These are phyloP conservation scores for Ophiostoma quercus DNA, from an alignment of 2,329 filamentous ascomycete genomes.

Conservation along the genomic window DNA sequence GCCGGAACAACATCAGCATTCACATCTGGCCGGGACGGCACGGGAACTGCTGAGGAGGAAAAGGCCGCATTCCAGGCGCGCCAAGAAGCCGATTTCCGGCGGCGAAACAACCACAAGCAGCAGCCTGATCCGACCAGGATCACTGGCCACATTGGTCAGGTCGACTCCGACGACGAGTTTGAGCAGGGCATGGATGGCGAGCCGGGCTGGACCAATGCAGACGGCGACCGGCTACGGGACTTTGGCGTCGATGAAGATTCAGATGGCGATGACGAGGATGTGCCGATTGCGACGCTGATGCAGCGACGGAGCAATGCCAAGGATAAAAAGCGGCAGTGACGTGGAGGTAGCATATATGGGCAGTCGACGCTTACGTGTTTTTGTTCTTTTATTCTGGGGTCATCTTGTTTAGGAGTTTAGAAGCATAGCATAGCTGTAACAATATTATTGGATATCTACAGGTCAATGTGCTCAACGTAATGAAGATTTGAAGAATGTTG, in stretches of 20 bases:
- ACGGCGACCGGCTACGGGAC: slow-evolving; percentile 68
- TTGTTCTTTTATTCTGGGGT: background rate
- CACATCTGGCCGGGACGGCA: slow-evolving; percentile 26
- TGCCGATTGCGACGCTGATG: slow-evolving; percentile 65
- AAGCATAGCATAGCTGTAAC: no score
- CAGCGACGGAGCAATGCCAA: slow-evolving; percentile 44
- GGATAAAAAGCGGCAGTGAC: background rate
- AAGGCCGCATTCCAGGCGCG: slow-evolving; percentile 47
- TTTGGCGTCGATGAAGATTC: slow-evolving; percentile 75
- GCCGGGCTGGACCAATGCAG: slow-evolving; percentile 65
- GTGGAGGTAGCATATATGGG: no score
- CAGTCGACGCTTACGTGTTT: no score
- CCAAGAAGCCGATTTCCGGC: slow-evolving; percentile 45
- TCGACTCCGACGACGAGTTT: slow-evolving; percentile 28
- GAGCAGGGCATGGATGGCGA: slow-evolving; percentile 42
- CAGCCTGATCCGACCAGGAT: background rate
- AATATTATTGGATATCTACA: background rate
- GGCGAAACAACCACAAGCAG: slow-evolving; percentile 29
- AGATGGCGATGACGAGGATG: slow-evolving; percentile 46
- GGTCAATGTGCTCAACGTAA: background rate
- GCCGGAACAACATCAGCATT: background rate
- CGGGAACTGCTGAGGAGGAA: slow-evolving; percentile 40
- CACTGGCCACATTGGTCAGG: background rate
- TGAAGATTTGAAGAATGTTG: background rate
- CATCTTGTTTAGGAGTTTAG: no score